Evolutionary conservation across 257 asterid species (phyloP).

Genomic region (Verbena officinalis): DNA sequence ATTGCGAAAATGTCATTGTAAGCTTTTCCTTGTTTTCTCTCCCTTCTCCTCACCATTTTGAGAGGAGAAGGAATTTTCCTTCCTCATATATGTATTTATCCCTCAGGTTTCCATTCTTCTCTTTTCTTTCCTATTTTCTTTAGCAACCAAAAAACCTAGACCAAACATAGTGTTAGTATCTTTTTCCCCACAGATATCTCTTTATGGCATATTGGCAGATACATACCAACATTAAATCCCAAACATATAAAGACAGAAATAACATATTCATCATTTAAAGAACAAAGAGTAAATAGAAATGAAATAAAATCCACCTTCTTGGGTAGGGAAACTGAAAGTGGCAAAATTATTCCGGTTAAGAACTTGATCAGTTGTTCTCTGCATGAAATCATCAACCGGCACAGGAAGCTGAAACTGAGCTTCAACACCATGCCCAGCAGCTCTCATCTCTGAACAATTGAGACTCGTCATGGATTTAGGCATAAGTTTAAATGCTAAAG

Average conservation of each 20-base stretch:
- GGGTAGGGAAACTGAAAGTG: slow-evolving; percentile 61
- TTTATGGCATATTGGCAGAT: slow-evolving; percentile 5
- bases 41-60: too few relatives aligned
- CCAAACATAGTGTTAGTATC: too few relatives aligned
- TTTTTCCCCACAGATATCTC: too few relatives aligned
- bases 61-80: too few relatives aligned
- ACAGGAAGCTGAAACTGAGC: slow-evolving; percentile 93
- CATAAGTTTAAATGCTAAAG: slow-evolving; percentile 89
- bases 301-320: slow-evolving; percentile 67
- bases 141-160: too few relatives aligned
- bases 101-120: too few relatives aligned
- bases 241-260: slow-evolving; percentile 7
- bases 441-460: slow-evolving; percentile 92
- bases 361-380: slow-evolving; percentile 84
- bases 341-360: slow-evolving; percentile 65
- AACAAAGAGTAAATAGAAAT: slow-evolving; percentile 31
- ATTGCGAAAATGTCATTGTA: too few relatives aligned
- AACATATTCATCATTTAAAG: slow-evolving; percentile 3
- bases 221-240: not conserved
- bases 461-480: slow-evolving; percentile 91
- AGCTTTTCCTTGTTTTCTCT: too few relatives aligned
- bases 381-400: slow-evolving; percentile 96
- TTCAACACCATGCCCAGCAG: slow-evolving; percentile 97
- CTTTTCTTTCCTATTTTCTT: too few relatives aligned
- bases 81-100: too few relatives aligned